Conservation (phyloP, 345 rosid species). For the Eucalyptus cloeziana region DNA sequence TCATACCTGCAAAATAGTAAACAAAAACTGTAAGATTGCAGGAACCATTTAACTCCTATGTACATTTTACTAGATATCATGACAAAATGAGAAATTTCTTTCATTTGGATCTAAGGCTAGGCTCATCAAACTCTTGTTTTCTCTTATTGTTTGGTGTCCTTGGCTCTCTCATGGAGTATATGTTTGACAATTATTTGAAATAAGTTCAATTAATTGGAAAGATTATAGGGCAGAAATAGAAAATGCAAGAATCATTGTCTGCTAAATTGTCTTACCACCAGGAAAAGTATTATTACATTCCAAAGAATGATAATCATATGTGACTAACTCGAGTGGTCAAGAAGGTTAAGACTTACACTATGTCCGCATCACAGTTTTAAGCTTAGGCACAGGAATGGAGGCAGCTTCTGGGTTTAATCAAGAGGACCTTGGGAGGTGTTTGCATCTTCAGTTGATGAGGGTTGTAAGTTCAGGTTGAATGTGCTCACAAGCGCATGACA, state of each 20-base stretch:
- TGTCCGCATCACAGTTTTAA: neutral
- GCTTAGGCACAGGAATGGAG: too few species aligned
- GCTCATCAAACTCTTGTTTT: neutral
- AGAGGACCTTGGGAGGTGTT: too few species aligned
- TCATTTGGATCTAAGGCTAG: neutral
- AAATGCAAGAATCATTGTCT: neutral
- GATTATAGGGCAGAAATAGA: too few species aligned
- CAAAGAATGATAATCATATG: neutral
- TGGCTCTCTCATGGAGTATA: neutral
- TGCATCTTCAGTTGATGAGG: too few species aligned
- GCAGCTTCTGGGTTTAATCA: too few species aligned
- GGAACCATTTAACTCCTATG: neutral
- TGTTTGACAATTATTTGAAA: neutral
- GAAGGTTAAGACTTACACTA: conserved; percentile 50
- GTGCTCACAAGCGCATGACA: too few species aligned
- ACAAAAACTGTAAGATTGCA: neutral
- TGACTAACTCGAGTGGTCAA: neutral
- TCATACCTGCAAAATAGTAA: conserved; percentile 55
- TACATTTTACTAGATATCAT: neutral
- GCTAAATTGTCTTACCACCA: neutral
- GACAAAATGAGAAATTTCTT: neutral
- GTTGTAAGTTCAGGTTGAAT: too few species aligned
- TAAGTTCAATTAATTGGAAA: neutral
- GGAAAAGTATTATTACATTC: neutral
- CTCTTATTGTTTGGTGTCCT: neutral